A percentile compares a stretch with the other conserved stretches of the same genome.
These are phyloP conservation scores for Epichloe aotearoae DNA, from an alignment of 2,329 filamentous ascomycete species.

Conservation along the genomic window DNA sequence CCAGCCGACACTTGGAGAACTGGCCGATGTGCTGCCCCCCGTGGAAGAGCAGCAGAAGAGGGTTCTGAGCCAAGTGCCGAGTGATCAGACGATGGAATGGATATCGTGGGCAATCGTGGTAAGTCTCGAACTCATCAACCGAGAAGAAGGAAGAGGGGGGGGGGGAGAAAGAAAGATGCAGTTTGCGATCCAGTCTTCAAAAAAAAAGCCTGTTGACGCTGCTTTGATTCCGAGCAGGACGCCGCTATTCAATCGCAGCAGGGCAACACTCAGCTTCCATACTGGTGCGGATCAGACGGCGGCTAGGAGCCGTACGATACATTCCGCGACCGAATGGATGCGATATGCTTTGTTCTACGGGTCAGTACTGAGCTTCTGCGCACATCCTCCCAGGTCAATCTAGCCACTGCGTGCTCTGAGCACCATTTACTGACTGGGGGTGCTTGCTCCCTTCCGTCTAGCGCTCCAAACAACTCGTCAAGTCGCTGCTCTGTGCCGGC, in stretches of 20 bases:
- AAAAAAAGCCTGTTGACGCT: too few species aligned
- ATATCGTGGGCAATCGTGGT: slow-evolving; percentile 15
- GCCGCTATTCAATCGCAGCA: slow-evolving; percentile 14
- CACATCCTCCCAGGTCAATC: background rate
- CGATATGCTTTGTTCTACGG: slow-evolving; percentile 11
- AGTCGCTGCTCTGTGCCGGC: slow-evolving; percentile 13
- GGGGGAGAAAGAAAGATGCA: accelerated
- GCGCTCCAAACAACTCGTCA: slow-evolving; percentile 16
- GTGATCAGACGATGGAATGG: slow-evolving; percentile 11
- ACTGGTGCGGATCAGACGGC: slow-evolving; percentile 16
- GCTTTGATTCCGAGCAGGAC: background rate
- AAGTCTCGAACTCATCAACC: background rate
- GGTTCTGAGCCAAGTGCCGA: slow-evolving; percentile 4
- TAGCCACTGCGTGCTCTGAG: too few species aligned
- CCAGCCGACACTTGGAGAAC: too few species aligned
- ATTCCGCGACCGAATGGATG: slow-evolving; percentile 13
- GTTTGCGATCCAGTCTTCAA: too few species aligned
- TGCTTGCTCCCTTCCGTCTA: background rate
- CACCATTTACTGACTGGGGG: too few species aligned
- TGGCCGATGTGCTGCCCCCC: too few species aligned
- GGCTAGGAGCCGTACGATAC: slow-evolving; percentile 16
- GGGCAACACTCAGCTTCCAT: slow-evolving; percentile 11
- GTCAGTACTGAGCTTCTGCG: slow-evolving; percentile 4
- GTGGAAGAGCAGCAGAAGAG: too few species aligned
- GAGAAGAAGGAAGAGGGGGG: slow-evolving; percentile 3